phyloP scores from a whole-genome alignment of 805 yeast genomes.

The Komagataella mondaviorum region DNA sequence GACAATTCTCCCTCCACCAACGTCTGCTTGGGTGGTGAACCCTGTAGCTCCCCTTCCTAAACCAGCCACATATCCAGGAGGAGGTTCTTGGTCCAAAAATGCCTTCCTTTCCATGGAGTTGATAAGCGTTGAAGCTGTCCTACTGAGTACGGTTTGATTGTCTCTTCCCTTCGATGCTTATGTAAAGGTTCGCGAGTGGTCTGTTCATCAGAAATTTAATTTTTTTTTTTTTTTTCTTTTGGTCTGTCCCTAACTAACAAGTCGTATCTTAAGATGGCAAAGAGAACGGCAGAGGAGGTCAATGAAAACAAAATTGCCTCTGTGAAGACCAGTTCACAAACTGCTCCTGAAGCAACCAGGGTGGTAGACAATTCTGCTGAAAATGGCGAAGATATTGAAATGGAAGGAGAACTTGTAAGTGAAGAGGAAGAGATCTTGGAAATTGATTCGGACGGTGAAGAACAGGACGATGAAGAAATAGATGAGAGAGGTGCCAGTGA shows the following conservation, averaged over 20 bases:
- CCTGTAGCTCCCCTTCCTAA: slow-evolving; percentile 94
- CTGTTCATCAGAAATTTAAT: neutral
- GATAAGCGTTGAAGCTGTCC: neutral
- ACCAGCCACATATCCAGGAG: slow-evolving; percentile 85
- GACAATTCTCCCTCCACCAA: slow-evolving; percentile 33
- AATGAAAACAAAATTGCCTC: slow-evolving; percentile 4
- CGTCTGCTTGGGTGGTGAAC: slow-evolving; percentile 73
- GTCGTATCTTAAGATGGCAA: slow-evolving; percentile 11
- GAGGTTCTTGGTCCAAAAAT: slow-evolving; percentile 77
- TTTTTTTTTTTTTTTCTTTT: neutral
- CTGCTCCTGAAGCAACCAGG: neutral
- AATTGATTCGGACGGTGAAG: slow-evolving; percentile 71
- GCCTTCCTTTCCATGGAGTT: slow-evolving; percentile 33
- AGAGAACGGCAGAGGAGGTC: slow-evolving; percentile 2
- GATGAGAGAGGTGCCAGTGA: slow-evolving; percentile 63
- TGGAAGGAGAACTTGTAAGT: slow-evolving; percentile 63
- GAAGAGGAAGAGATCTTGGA: neutral
- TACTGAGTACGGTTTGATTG: neutral
- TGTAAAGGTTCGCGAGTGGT: neutral
- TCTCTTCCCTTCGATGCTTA: neutral
- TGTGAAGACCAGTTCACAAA: slow-evolving; percentile 9
- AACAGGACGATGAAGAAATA: slow-evolving; percentile 84
- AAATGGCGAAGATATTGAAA: slow-evolving; percentile 32
- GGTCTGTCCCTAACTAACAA: slow-evolving; percentile 20
- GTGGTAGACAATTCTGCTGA: slow-evolving; percentile 11